phyloP scores from a whole-genome alignment of 129 eudicot genomes.

The Glebionis coronaria region DNA sequence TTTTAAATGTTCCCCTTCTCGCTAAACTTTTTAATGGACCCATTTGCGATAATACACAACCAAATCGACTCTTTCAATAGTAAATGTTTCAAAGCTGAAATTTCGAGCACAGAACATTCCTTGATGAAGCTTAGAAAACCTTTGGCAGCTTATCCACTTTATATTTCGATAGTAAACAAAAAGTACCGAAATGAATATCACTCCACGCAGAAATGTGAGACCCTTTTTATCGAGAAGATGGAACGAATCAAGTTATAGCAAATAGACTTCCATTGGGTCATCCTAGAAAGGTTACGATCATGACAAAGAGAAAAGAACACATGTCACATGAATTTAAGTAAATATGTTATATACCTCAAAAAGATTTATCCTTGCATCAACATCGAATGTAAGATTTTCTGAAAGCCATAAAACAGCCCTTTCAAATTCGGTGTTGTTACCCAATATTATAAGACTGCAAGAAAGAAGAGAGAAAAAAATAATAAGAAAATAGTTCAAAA shows the following conservation, averaged over 20 bases:
- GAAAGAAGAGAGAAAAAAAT: constrained; percentile 10
- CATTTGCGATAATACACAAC: neutral
- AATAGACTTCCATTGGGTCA: neutral
- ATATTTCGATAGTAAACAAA: neutral
- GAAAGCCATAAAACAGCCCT: constrained; percentile 87
- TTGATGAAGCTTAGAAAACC: neutral
- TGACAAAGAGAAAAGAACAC: neutral
- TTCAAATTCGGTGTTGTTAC: constrained; percentile 88
- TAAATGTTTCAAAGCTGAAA: neutral
- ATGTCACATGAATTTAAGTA: neutral
- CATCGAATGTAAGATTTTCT: constrained; percentile 77
- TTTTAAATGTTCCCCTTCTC: neutral
- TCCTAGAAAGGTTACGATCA: neutral
- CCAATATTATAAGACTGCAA: constrained; percentile 75
- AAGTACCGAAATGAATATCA: neutral
- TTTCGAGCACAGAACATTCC: constrained; percentile 11
- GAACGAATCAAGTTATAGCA: neutral
- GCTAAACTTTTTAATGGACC: neutral
- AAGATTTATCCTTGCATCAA: constrained; percentile 94
- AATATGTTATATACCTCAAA: constrained; percentile 64
- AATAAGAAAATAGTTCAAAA: constrained; percentile 8
- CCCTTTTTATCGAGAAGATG: neutral
- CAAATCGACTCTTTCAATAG: neutral
- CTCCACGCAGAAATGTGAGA: neutral
- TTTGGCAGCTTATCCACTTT: neutral